phyloP scores from a whole-genome alignment of 2,329 filamentous ascomycete species.

The Herpotrichia juniperi region DNA sequence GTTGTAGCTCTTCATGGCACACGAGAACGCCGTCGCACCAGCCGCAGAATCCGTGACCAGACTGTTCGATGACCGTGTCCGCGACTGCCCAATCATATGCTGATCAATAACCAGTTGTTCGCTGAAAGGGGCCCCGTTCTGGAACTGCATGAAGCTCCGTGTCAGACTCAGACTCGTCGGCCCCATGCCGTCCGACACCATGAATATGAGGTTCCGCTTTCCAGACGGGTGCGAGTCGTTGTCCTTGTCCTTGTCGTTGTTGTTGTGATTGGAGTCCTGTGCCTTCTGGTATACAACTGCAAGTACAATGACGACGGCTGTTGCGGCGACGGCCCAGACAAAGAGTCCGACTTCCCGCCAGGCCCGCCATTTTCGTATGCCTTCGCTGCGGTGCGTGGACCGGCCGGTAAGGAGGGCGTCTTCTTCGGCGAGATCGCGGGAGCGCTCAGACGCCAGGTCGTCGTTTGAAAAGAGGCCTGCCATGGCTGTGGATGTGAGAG shows the following conservation, averaged over 20 bases:
- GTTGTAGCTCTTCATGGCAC: constrained; percentile 93
- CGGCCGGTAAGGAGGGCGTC: constrained; percentile 67
- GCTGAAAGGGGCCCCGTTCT: constrained; percentile 72
- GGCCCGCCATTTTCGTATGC: constrained; percentile 57
- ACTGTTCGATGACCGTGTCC: constrained; percentile 82
- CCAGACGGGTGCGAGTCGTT: constrained; percentile 51
- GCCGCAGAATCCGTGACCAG: constrained; percentile 95
- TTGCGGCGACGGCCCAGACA: constrained; percentile 81
- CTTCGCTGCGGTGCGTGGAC: constrained; percentile 35
- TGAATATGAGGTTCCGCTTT: constrained; percentile 96
- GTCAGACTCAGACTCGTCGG: constrained; percentile 89
- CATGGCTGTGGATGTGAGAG: constrained; percentile 32
- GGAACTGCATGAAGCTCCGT: constrained; percentile 81
- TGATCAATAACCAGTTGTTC: constrained; percentile 82
- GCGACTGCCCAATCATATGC: constrained; percentile 87
- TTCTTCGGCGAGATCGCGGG: constrained; percentile 65
- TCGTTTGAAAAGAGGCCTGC: constrained; percentile 57
- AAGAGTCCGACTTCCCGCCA: constrained; percentile 81
- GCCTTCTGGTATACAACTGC: constrained; percentile 79
- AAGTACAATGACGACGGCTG: constrained; percentile 76
- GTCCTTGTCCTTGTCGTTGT: no score
- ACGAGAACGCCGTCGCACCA: constrained; percentile 96
- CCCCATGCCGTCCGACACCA: constrained; percentile 99
- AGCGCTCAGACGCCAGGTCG: constrained; percentile 62
- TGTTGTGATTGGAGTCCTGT: constrained; percentile 36